phyloP scores from a whole-genome alignment of 2,329 filamentous ascomycete species.

The Davidsoniella australis region DNA sequence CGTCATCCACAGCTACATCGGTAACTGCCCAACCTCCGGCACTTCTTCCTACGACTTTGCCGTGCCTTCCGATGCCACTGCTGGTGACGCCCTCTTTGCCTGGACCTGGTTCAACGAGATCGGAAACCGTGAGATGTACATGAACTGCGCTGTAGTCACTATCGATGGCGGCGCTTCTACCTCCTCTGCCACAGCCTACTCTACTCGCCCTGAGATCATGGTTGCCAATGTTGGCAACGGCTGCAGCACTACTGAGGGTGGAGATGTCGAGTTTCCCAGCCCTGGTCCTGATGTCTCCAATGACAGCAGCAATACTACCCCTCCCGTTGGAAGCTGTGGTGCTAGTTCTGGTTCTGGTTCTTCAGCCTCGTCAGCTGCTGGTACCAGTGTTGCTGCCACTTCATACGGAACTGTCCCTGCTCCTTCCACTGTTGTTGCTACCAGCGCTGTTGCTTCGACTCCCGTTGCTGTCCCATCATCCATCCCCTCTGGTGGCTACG shows the following conservation, averaged over 20 bases:
- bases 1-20: slow-evolving; percentile 44
- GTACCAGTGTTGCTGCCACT: neutral
- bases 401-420: slow-evolving; percentile 13
- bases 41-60: slow-evolving; percentile 44
- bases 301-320: slow-evolving; percentile 21
- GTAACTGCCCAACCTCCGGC: slow-evolving; percentile 31
- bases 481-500: slow-evolving; percentile 12
- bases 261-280: slow-evolving; percentile 46
- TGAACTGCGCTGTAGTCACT: slow-evolving; percentile 62
- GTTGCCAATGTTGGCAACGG: slow-evolving; percentile 48
- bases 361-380: slow-evolving; percentile 11
- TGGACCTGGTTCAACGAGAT: slow-evolving; percentile 67
- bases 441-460: slow-evolving; percentile 16
- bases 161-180: slow-evolving; percentile 28
- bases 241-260: slow-evolving; percentile 40
- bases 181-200: slow-evolving; percentile 24
- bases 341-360: slow-evolving; percentile 16
- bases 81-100: slow-evolving; percentile 45
- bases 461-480: slow-evolving; percentile 14
- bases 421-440: slow-evolving; percentile 15
- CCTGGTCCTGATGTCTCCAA: slow-evolving; percentile 40
- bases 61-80: slow-evolving; percentile 45
- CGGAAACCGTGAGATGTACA: slow-evolving; percentile 73
- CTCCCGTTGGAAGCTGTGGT: slow-evolving; percentile 23
- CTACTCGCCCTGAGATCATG: slow-evolving; percentile 48